These are phyloP conservation scores for Tylopilus sp. DNA, from an alignment of 768 basidiomycete species.

Conservation along the genomic window DNA sequence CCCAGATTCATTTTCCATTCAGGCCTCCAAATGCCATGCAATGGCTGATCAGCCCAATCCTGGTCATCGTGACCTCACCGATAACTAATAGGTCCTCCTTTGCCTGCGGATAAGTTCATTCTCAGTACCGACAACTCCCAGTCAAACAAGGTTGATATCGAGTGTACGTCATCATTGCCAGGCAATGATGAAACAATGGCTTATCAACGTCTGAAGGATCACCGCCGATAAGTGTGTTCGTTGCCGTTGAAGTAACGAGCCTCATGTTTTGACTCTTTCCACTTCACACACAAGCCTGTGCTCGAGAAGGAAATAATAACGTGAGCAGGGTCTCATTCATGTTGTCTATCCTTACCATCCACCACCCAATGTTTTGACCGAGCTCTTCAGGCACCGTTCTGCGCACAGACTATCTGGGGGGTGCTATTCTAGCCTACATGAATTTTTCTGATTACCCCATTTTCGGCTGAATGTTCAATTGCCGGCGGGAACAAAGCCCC, in stretches of 20 bases:
- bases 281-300: no score
- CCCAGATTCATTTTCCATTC: constrained; percentile 6
- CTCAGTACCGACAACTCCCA: background rate
- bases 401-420: no score
- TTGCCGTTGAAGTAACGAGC: background rate
- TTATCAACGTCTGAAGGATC: background rate
- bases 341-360: background rate
- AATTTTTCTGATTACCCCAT: no score
- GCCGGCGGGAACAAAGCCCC: constrained; percentile 6
- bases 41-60: background rate
- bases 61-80: constrained; percentile 1
- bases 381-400: no score
- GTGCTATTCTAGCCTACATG: no score
- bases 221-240: background rate
- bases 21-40: background rate
- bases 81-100: background rate
- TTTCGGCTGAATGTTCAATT: background rate
- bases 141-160: no score
- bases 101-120: background rate
- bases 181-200: background rate
- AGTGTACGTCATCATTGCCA: background rate
- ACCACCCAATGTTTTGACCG: background rate
- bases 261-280: no score
- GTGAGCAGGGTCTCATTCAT: no score
- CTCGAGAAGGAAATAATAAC: no score